phyloP scores from a whole-genome alignment of 2,329 filamentous ascomycete genomes.

The Fusarium annulatum region DNA sequence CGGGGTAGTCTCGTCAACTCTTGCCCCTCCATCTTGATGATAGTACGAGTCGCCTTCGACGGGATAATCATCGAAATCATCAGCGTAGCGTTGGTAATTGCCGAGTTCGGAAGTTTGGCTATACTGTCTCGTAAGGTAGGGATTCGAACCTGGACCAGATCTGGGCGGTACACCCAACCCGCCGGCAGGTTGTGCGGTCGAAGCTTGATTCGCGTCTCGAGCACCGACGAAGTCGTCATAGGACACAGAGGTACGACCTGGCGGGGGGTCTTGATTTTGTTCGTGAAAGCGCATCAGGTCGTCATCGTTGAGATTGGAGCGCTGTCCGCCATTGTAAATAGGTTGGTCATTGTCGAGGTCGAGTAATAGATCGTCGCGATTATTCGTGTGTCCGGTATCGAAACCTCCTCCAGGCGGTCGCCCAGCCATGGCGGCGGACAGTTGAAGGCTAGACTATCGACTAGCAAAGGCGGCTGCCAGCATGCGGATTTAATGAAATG shows the following conservation, averaged over 20 bases:
- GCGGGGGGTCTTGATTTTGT: conserved; percentile 71
- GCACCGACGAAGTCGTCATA: conserved; percentile 95
- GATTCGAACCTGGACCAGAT: conserved; percentile 45
- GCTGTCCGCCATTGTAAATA: conserved; percentile 79
- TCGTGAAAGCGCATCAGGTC: conserved; percentile 81
- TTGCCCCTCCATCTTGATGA: conserved; percentile 79
- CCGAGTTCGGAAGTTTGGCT: conserved; percentile 84
- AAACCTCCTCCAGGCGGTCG: conserved; percentile 60
- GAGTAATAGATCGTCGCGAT: conserved; percentile 73
- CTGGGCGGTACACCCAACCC: conserved; percentile 40
- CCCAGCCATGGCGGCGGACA: conserved; percentile 69
- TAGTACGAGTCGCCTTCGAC: conserved; percentile 86
- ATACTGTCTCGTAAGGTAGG: conserved; percentile 64
- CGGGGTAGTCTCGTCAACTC: conserved; percentile 65
- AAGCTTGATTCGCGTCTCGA: conserved; percentile 59
- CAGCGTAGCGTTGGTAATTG: conserved; percentile 92
- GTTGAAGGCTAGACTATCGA: conserved; percentile 49
- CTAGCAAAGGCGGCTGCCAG: conserved; percentile 43
- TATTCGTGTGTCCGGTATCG: conserved; percentile 60
- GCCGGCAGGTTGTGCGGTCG: conserved; percentile 55
- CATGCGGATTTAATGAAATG: conserved; percentile 48
- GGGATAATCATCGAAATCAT: conserved; percentile 83
- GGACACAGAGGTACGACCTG: conserved; percentile 83
- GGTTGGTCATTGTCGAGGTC: conserved; percentile 79
- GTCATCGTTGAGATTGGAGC: conserved; percentile 83